Evolutionary conservation across 257 asterid genomes (phyloP), one percentile per base, ranked within the genome.

Genomic region (Solanum ossicruentum): DNA sequence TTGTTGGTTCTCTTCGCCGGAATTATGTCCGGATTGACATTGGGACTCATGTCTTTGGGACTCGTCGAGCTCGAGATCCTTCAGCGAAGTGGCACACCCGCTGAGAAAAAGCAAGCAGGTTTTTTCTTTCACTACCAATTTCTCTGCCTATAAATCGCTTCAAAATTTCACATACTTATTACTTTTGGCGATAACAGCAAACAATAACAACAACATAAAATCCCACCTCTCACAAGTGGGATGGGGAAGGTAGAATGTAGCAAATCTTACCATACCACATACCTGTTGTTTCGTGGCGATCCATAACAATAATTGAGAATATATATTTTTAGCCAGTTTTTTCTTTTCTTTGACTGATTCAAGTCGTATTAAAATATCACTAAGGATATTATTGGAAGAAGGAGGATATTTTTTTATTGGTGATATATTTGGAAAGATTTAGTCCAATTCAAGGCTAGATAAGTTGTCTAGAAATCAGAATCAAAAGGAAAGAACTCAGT

Each of bases 1-100:
- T n/a, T 92, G 10, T 71, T 96, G 80, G 99, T 96, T 15, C 83
- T 94, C 9, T 36, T 36, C 41, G 28, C 66, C 28, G 66, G 66
- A n/a, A 58, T 58, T 58, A 58, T 58, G 66, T 58, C 28, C 7
- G 66, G 66, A 58, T 58, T 58, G 7, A 58, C 66, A 58, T 58
- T 58, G 66, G 66, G 66, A 3, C 66, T 58, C 15, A 58, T 58
- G 66, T 58, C 66, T 58, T 58, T 58, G 66, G 66, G 66, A 0
- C 7, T 58, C 66, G 66, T 58, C 0, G 66, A 58, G 0, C 66
- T 58, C n/a, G 66, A 58, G 15, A 58, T 58, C 66, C 66, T 58
- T 58, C 66, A 58, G 28, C 66, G n/a, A n/a, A 58, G 66, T 58
- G 66, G 66, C n/a, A 58, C 66, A 58, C 7, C 28, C 12, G 28